Evolutionary conservation across 148 eudicot genomes (phyloP), one percentile per base, ranked within the genome.

Genomic region (Rhododendron griersonianum): DNA sequence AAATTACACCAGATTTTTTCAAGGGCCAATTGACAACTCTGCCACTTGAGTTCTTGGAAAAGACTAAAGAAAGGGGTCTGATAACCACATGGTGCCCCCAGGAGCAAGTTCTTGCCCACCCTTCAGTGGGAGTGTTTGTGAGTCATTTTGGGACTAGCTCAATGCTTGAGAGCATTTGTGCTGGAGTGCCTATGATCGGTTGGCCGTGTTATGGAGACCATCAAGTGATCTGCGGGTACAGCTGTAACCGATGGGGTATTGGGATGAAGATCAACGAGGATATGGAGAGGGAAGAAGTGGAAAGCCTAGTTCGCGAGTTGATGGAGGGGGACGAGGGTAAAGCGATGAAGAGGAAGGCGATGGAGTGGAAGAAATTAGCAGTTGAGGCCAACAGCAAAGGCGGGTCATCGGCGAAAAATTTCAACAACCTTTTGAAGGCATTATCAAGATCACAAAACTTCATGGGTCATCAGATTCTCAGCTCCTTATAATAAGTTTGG

Each of bases 161-260:
- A 23, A 85, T 89, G 4, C 33, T 92, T 3, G 96, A 94, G 78
- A 91, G 92, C 81, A 78, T 92, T 0, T 82, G 61, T 14, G 69
- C 86, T 19, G 95, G 92, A 8, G 93, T 92, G 82, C 93, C 96
- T 1, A 19, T 94, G 84, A 85, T 94, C 10, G 91, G 93, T 87
- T 94, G 96, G 96, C 95, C 93, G 1, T 93, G 83, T 33, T 88
- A 89, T 28, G 92, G 92, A 0, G 94, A 94, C 21, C 96, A 94
- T 84, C 88, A 89, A 16, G 90, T 87, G 5, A 94, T 90, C 67
- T 89, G 93, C 83, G 57, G 90, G 47, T 93, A 89, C 78, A 85
- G 91, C 59, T 92, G 94, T 77, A 85, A 37, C 5, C 86, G 86
- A 35, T 92, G 93, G 95, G 92, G 86, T 21, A 88, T 91, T 0